Base-by-base conservation (phyloP, 1,284 basidiomycete species). In the Cryptococcus sp. region DNA sequence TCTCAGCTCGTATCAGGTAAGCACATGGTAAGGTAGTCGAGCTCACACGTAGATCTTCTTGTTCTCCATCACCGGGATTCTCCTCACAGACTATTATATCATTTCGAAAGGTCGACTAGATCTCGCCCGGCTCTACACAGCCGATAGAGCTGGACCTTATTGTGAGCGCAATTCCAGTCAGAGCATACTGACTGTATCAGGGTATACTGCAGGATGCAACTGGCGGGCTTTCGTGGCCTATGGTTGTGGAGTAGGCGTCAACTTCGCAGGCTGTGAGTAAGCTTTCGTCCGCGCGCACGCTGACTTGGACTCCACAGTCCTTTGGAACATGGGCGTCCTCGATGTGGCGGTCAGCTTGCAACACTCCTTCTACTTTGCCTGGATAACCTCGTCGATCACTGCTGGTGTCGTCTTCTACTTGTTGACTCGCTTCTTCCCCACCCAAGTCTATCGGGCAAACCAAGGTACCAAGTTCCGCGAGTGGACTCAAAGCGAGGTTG, bases 61-160 rank as follows among this genome's bases (percentile, higher is more conserved):
- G 41, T 88, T 87, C 60, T 87, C 87, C 19, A 87, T 90, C 63
- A 86, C 85, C 35, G 88, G 87, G 13, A 87, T 89, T 25, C 87
- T 89, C 85, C 84, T 89, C 62, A 85, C 82, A 16, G 88, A 92
- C 73, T 91, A 91, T 78, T 92, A 86, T 77, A 65, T 91, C 41
- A 82, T 92, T 62, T 82, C 86, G 47, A 83, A 83, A 53, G 89
- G 88, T 0, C 84, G 86, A 63, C 84, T 89, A 68, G 83, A 85
- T 47, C 82, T 91, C 39, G 79, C 81, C 5, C 86, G 89, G 73
- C 81, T 92, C 15, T 92, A 90, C 77, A 81, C 80, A 51, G 77
- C 83, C 3, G 71, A 78, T 47, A 76, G 78, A 54, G 80, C 82
- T 49, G 65, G 65, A 15, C 58, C 53, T 22, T 67, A 60, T 50